phyloP scores from a whole-genome alignment of 805 yeast species.

The Schwanniomyces vanrijiae region DNA sequence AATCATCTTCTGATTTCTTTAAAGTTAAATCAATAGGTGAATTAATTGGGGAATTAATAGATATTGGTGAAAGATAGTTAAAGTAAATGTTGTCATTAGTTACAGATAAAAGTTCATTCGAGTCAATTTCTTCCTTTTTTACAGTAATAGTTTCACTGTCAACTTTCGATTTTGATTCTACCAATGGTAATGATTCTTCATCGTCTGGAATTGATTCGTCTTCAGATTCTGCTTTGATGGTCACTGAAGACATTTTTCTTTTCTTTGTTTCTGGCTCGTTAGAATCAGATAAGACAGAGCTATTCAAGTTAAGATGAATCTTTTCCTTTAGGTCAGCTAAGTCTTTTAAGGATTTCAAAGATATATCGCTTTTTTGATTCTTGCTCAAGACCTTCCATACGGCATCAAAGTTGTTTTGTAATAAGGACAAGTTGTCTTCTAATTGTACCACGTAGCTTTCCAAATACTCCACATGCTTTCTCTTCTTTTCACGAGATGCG shows the following conservation, averaged over 20 bases:
- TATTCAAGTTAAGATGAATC: conserved; percentile 23
- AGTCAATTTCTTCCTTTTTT: conserved; percentile 7
- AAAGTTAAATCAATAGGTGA: conserved; percentile 42
- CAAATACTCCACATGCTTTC: conserved; percentile 83
- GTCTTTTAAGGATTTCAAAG: conserved; percentile 14
- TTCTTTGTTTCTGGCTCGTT: conserved; percentile 10
- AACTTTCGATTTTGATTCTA: neutral
- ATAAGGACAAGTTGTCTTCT: conserved; percentile 32
- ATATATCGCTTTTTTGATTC: conserved; percentile 8
- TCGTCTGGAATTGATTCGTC: neutral
- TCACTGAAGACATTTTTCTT: conserved; percentile 9
- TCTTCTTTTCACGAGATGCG: conserved; percentile 94
- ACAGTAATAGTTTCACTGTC: neutral
- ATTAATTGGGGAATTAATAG: conserved; percentile 38
- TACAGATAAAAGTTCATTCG: conserved; percentile 10
- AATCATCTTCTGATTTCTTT: conserved; percentile 14
- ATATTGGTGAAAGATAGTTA: conserved; percentile 44
- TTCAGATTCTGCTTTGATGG: neutral
- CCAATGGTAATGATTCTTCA: neutral
- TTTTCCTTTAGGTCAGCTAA: conserved; percentile 23
- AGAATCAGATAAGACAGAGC: conserved; percentile 4
- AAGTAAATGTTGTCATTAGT: conserved; percentile 17
- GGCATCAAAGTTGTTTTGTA: conserved; percentile 24
- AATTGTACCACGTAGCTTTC: conserved; percentile 57
- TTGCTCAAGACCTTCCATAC: conserved; percentile 11